Evolutionary conservation across 768 basidiomycete species (phyloP), one percentile per base, ranked within the genome.

Genomic region (Mycena indigotica): DNA sequence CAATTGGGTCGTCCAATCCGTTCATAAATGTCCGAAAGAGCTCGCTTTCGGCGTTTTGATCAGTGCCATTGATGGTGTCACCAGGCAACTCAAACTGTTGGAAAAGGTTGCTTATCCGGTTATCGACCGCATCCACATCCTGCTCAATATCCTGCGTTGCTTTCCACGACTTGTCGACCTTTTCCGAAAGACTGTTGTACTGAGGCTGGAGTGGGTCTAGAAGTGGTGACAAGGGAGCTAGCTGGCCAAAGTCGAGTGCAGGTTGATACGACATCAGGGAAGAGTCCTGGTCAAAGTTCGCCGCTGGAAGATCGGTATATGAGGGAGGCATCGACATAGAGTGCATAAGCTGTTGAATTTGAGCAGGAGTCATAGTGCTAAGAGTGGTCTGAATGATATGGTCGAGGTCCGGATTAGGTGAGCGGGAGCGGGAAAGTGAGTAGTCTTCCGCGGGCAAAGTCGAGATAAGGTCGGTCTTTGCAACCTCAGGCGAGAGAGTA

Each of bases 101-200:
- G 28, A 93, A 88, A 58, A 95, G 76, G 5, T 82, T 81, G 57
- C 90, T 82, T 40, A 95, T 85, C 57, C 83, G 85, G 13, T 73
- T 75, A 59, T 88, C 84, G 52, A 93, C 72, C 32, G 83, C 82
- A 60, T 87, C 85, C 25, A 94, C 89, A 55, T 91, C 88, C 45
- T 80, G 79, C 57, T 86, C 84, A 44, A 94, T 86, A 59, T 88
- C 87, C 25, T 78, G 68, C 0, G 89, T 77, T 29, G 76, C 79
- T 46, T 77, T 80, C 77, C 89, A 91, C 1, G 80, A 73, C 62
- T 80, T 78, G 49, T 85, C 78, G 50, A 88, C 69, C 28, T 76
- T 71, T 2, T 78, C 74, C 0, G 73, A 70, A 57, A 71, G 57
- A 28, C 28, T 46, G 73, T 68, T 30, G 66, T 71, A 63, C 75